Percentiles rank a stretch among this genome's conserved stretches.
Evolutionary conservation across 345 rosid species (phyloP).

Genomic region (Linum usitatissimum): DNA sequence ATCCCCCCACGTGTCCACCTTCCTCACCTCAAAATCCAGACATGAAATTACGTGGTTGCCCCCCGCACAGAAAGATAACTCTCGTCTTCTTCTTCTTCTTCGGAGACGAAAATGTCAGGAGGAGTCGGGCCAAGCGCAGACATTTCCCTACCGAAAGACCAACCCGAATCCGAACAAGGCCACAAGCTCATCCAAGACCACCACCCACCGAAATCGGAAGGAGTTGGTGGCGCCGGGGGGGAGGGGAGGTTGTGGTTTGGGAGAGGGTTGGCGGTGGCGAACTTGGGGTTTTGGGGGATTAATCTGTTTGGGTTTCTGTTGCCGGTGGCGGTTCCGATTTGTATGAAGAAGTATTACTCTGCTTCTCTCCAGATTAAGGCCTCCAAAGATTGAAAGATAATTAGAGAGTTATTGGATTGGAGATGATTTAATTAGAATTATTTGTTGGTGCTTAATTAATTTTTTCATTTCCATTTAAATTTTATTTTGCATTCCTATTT

Average conservation of each 20-base stretch:
- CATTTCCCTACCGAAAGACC: slow-evolving; percentile 42
- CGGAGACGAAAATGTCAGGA: slow-evolving; percentile 46
- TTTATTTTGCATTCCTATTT: too few relatives aligned
- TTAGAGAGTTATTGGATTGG: too few relatives aligned
- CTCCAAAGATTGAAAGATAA: not conserved
- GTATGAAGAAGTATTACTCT: slow-evolving; percentile 52
- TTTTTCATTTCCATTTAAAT: too few relatives aligned
- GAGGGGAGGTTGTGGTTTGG: slow-evolving; percentile 40
- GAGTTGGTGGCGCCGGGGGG: not conserved
- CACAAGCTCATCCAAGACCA: slow-evolving; percentile 16
- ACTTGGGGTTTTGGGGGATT: slow-evolving; percentile 72
- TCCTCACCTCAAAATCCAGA: slow-evolving; percentile 2
- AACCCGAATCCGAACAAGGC: slow-evolving; percentile 11
- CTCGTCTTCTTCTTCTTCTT: too few relatives aligned
- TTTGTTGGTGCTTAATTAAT: too few relatives aligned
- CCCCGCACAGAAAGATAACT: not conserved
- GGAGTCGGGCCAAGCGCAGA: slow-evolving; percentile 62
- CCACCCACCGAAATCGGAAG: slow-evolving; percentile 15
- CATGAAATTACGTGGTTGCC: too few relatives aligned
- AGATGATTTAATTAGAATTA: too few relatives aligned
- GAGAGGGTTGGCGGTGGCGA: slow-evolving; percentile 51
- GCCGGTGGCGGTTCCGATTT: slow-evolving; percentile 72
- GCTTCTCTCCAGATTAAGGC: not conserved
- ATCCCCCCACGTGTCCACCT: slow-evolving; percentile 15
- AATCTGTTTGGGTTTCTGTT: slow-evolving; percentile 77